Percentiles rank a stretch among this genome's conserved stretches.
phyloP scores from a whole-genome alignment of 116 monocot species.

The Iris pallida region DNA sequence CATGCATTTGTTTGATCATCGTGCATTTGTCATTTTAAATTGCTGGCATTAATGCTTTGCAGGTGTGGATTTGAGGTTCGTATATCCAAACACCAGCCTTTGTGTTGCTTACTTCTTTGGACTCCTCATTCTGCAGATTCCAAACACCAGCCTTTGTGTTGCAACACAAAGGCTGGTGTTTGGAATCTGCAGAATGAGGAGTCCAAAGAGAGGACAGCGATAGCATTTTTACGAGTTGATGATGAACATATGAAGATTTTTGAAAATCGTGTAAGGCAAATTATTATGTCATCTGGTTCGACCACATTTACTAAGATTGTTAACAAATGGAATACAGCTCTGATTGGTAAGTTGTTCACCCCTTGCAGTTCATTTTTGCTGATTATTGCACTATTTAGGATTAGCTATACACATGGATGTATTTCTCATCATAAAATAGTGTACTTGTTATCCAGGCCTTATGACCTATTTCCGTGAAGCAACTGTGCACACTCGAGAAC shows the following conservation, averaged over 20 bases:
- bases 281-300: constrained; percentile 99
- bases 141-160: constrained; percentile 98
- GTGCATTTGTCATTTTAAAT: background rate
- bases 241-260: constrained; percentile 99
- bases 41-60: background rate
- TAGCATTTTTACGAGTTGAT: constrained; percentile 94
- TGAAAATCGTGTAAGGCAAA: constrained; percentile 98
- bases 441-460: constrained; percentile 56
- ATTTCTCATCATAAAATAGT: background rate
- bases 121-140: constrained; percentile 98
- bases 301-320: constrained; percentile 78
- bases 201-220: constrained; percentile 96
- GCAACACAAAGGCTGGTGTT: constrained; percentile 95
- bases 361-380: background rate
- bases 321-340: constrained; percentile 98
- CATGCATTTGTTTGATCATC: background rate
- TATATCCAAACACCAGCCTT: too few species aligned
- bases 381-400: too few species aligned
- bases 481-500: constrained; percentile 96
- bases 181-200: constrained; percentile 99
- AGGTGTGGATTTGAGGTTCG: constrained; percentile 99
- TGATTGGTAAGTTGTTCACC: constrained; percentile 59
- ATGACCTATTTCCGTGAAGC: constrained; percentile 99
- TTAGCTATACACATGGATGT: background rate
- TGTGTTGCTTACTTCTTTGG: too few species aligned